Conservation (phyloP, 352 stramenopile genomes). For the Phytopythium sindhum region DNA sequence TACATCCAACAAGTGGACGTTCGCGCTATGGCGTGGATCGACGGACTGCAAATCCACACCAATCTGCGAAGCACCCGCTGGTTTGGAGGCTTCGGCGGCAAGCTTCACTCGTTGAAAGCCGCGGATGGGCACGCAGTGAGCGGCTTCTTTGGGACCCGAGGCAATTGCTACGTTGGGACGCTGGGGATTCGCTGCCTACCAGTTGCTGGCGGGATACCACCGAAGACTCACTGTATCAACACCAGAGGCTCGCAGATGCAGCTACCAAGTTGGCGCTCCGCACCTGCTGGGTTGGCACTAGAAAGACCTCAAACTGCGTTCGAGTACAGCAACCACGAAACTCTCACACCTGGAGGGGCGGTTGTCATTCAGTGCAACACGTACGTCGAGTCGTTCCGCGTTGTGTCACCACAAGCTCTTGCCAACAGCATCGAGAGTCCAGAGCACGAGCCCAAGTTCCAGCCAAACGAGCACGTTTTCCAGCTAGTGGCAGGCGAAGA, state of each 20-base stretch:
- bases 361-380: slow-evolving; percentile 32
- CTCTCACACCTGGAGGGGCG: slow-evolving; percentile 14
- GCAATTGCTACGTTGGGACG: slow-evolving; percentile 43
- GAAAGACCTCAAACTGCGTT: slow-evolving; percentile 25
- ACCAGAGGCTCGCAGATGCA: background rate
- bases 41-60: slow-evolving; percentile 63
- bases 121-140: slow-evolving; percentile 38
- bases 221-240: background rate
- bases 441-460: slow-evolving; percentile 13
- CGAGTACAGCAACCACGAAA: background rate
- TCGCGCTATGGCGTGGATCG: slow-evolving; percentile 55
- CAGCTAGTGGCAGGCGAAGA: slow-evolving; percentile 36
- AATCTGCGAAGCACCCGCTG: slow-evolving; percentile 54
- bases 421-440: slow-evolving; percentile 11
- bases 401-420: slow-evolving; percentile 26
- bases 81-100: slow-evolving; percentile 54
- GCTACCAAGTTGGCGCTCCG: slow-evolving; percentile 10
- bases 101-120: slow-evolving; percentile 36
- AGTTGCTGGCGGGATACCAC: background rate
- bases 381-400: slow-evolving; percentile 32
- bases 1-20: slow-evolving; percentile 53
- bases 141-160: slow-evolving; percentile 50
- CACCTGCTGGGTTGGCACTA: slow-evolving; percentile 24
- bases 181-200: slow-evolving; percentile 37
- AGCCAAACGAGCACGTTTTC: slow-evolving; percentile 43